Evolutionary conservation across 2,329 filamentous ascomycete species (phyloP).

Genomic region (Bipolaris bicolor): DNA sequence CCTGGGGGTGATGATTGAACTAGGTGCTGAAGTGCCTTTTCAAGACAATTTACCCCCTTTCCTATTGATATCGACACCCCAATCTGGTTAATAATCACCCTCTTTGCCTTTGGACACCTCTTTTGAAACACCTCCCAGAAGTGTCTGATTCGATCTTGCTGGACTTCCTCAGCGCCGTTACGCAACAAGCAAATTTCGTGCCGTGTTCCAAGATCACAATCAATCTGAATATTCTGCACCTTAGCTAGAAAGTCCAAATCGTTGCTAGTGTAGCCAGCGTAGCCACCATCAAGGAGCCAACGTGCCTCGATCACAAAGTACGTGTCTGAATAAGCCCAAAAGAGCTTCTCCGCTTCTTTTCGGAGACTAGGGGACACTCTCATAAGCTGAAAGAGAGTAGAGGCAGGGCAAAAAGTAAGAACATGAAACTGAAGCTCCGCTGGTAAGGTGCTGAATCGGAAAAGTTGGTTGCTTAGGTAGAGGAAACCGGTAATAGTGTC

Average conservation of each 20-base stretch:
- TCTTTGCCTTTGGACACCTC: neutral
- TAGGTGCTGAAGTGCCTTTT: neutral
- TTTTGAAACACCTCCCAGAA: neutral
- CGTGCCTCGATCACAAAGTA: neutral
- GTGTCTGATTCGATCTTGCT: neutral
- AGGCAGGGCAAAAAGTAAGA: constrained; percentile 17
- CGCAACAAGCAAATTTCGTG: neutral
- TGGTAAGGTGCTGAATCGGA: constrained; percentile 4
- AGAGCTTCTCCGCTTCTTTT: constrained; percentile 26
- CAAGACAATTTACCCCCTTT: neutral
- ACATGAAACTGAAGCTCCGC: constrained; percentile 23
- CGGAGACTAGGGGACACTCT: constrained; percentile 16
- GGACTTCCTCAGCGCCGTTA: neutral
- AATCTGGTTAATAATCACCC: neutral
- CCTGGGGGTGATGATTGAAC: neutral
- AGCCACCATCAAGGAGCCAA: constrained; percentile 20
- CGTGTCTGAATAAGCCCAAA: constrained; percentile 16
- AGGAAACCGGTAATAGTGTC: no score
- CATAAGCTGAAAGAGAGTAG: constrained; percentile 27
- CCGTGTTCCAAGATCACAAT: neutral
- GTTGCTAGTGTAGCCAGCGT: constrained; percentile 15
- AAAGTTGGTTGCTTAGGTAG: neutral
- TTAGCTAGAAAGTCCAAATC: constrained; percentile 19
- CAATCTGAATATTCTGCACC: constrained; percentile 23
- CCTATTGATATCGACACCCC: neutral